These are phyloP conservation scores for Trichoderma aggressivum DNA, from an alignment of 2,329 filamentous ascomycete species.

Conservation along the genomic window DNA sequence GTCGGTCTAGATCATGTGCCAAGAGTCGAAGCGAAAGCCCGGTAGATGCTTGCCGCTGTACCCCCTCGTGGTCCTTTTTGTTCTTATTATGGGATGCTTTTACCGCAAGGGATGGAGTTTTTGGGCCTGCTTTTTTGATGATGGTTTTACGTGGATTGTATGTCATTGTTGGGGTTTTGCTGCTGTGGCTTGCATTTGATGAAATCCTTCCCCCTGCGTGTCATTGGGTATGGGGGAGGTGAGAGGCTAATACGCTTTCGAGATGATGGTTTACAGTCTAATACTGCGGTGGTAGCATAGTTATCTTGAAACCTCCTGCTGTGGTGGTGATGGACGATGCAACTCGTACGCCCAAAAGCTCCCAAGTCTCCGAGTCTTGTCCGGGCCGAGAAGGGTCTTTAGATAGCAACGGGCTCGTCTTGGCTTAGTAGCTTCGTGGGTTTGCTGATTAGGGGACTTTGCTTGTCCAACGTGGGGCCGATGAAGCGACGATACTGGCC, in stretches of 20 bases:
- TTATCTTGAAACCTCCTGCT: background rate
- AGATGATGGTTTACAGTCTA: background rate
- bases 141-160: background rate
- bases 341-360: background rate
- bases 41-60: background rate
- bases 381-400: background rate
- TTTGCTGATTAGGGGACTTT: background rate
- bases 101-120: background rate
- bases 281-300: background rate
- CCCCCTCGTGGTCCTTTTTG: background rate
- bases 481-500: conserved; percentile 3
- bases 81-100: background rate
- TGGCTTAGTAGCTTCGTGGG: background rate
- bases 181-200: background rate
- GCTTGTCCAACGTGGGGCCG: conserved; percentile 6
- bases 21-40: background rate
- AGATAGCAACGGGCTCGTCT: background rate
- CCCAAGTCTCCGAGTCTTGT: background rate
- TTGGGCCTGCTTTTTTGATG: background rate
- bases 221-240: background rate
- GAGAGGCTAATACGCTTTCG: background rate
- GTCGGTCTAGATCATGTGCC: background rate
- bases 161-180: background rate
- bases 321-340: background rate
- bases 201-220: background rate